Percentiles rank a stretch among this genome's conserved stretches.
Evolutionary conservation across 2,329 filamentous ascomycete species (phyloP).

Genomic region (Paecilomyces sp.): DNA sequence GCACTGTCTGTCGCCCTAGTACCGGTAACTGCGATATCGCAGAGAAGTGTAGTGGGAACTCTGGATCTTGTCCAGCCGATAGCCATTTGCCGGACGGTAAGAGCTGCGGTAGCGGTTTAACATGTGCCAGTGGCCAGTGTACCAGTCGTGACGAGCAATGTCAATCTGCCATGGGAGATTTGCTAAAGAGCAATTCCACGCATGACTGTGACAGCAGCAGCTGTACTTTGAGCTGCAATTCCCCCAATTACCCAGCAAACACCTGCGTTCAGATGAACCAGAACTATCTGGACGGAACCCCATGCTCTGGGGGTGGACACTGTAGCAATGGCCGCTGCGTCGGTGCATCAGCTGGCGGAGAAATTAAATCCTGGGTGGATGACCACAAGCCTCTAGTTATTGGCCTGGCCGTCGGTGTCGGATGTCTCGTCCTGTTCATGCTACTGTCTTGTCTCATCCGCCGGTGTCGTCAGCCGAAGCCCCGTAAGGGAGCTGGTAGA

Average conservation of each 20-base stretch:
- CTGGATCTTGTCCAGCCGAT: conserved; percentile 69
- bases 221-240: conserved; percentile 71
- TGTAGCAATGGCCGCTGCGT: conserved; percentile 74
- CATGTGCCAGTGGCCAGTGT: conserved; percentile 88
- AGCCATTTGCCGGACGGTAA: conserved; percentile 61
- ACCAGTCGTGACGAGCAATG: conserved; percentile 89
- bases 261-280: conserved; percentile 73
- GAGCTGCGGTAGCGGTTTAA: conserved; percentile 62
- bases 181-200: conserved; percentile 67
- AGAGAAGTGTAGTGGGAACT: conserved; percentile 71
- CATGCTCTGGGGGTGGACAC: conserved; percentile 69
- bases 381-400: conserved; percentile 77
- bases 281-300: conserved; percentile 88
- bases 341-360: conserved; percentile 61
- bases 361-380: conserved; percentile 69
- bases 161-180: conserved; percentile 70
- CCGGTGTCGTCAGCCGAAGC: conserved; percentile 44
- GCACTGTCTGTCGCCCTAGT: conserved; percentile 71
- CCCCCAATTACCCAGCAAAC: conserved; percentile 57
- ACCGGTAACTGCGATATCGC: conserved; percentile 77
- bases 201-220: conserved; percentile 66
- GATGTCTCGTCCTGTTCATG: conserved; percentile 62
- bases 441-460: conserved; percentile 61
- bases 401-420: conserved; percentile 64
- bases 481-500: conserved; percentile 10